phyloP scores from a whole-genome alignment of 345 rosid species.

The Aquilaria malaccensis region DNA sequence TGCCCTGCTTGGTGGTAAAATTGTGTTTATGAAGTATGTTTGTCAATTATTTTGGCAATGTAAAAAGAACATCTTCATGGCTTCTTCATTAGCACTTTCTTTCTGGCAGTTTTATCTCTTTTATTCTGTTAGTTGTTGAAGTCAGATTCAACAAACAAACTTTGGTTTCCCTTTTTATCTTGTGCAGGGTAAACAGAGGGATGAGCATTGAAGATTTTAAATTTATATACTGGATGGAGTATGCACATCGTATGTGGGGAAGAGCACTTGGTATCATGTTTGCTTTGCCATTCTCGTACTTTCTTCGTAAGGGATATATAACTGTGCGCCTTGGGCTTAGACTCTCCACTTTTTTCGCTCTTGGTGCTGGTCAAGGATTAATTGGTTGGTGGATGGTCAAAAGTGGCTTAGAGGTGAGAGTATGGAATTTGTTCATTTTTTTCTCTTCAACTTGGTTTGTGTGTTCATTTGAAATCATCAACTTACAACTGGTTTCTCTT shows the following conservation, averaged over 20 bases:
- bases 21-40: too few relatives aligned
- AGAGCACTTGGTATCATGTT: conserved; percentile 94
- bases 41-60: not conserved
- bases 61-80: not conserved
- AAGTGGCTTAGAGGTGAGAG: conserved; percentile 87
- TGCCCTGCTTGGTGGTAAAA: too few relatives aligned
- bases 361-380: conserved; percentile 96
- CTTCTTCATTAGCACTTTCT: not conserved
- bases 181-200: conserved; percentile 76
- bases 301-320: conserved; percentile 83
- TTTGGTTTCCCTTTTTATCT: not conserved
- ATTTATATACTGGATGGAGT: conserved; percentile 98
- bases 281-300: conserved; percentile 93
- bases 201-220: conserved; percentile 90
- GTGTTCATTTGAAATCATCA: conserved; percentile 3
- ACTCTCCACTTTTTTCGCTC: conserved; percentile 78
- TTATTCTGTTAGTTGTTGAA: not conserved
- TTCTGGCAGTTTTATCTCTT: not conserved
- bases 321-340: conserved; percentile 68
- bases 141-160: too few relatives aligned
- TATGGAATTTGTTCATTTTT: not conserved
- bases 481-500: conserved; percentile 13
- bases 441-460: not conserved
- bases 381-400: conserved; percentile 99
- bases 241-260: conserved; percentile 98